These are phyloP conservation scores for Skeletonema grethae DNA, from an alignment of 108 stramenopile genomes.

Conservation along the genomic window DNA sequence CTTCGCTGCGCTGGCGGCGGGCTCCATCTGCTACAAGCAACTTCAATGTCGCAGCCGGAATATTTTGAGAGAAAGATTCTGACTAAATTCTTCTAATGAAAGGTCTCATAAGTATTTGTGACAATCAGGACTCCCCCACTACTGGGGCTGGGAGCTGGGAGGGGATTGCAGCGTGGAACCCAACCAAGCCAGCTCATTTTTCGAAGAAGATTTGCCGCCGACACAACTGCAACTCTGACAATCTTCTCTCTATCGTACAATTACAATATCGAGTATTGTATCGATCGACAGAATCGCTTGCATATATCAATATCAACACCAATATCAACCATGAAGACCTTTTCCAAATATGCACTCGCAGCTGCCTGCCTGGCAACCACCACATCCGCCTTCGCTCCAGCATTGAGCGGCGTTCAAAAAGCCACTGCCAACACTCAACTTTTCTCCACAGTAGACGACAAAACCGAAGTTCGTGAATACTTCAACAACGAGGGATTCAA, in stretches of 20 bases:
- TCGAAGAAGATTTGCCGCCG: background rate
- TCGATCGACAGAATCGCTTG: too few species aligned
- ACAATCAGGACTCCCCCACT: background rate
- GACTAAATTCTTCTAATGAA: too few species aligned
- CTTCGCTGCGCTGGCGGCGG: too few species aligned
- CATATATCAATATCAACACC: too few species aligned
- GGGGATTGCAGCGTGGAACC: background rate
- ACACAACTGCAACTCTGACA: slow-evolving; percentile 5
- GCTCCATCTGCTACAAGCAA: too few species aligned
- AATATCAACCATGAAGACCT: slow-evolving; percentile 13
- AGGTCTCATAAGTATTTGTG: too few species aligned
- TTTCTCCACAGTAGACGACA: slow-evolving; percentile 79
- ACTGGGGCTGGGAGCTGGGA: background rate
- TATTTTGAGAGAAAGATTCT: too few species aligned
- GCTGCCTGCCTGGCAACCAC: slow-evolving; percentile 13
- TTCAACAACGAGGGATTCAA: slow-evolving; percentile 99
- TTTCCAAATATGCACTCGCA: slow-evolving; percentile 13
- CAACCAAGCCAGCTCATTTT: background rate
- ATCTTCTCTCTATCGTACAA: too few species aligned
- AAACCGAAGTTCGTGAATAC: slow-evolving; percentile 95
- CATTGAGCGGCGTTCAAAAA: too few species aligned
- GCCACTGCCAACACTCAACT: slow-evolving; percentile 6
- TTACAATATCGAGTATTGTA: too few species aligned
- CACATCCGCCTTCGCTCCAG: slow-evolving; percentile 15
- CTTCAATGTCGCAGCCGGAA: too few species aligned